These are phyloP conservation scores for Fusarium agapanthi DNA, from an alignment of 2,329 filamentous ascomycete genomes.

Conservation along the genomic window DNA sequence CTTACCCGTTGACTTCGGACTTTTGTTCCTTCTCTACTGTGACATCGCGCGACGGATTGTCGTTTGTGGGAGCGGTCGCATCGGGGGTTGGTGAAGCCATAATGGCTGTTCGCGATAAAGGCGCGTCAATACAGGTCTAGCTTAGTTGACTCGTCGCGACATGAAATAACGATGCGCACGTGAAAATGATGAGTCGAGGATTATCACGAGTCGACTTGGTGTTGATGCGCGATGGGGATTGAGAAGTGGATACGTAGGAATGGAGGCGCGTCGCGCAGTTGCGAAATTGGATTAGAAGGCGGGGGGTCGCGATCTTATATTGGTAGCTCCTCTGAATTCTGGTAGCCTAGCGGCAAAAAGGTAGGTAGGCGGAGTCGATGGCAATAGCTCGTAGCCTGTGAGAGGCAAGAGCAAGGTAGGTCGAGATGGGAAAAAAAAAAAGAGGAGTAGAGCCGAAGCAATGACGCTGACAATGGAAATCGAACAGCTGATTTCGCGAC, in stretches of 20 bases:
- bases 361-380: conserved; percentile 27
- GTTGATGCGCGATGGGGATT: conserved; percentile 26
- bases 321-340: conserved; percentile 13
- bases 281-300: conserved; percentile 18
- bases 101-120: conserved; percentile 56
- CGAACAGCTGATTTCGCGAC: conserved; percentile 10
- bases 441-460: conserved; percentile 23
- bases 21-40: conserved; percentile 44
- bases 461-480: conserved; percentile 29
- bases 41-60: conserved; percentile 56
- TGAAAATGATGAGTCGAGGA: background rate
- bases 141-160: conserved; percentile 47
- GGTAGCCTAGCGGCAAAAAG: conserved; percentile 31
- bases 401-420: conserved; percentile 19
- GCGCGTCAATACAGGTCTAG: conserved; percentile 41
- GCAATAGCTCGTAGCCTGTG: conserved; percentile 29
- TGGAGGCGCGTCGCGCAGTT: conserved; percentile 37
- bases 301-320: conserved; percentile 32
- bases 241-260: conserved; percentile 28
- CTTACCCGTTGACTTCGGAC: conserved; percentile 52
- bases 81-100: conserved; percentile 62
- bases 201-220: conserved; percentile 4
- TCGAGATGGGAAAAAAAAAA: conserved; percentile 17
- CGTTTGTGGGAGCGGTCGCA: conserved; percentile 46
- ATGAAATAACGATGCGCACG: conserved; percentile 45